Conservation (phyloP, 2,329 filamentous ascomycete genomes). For the Fusarium virguliforme region DNA sequence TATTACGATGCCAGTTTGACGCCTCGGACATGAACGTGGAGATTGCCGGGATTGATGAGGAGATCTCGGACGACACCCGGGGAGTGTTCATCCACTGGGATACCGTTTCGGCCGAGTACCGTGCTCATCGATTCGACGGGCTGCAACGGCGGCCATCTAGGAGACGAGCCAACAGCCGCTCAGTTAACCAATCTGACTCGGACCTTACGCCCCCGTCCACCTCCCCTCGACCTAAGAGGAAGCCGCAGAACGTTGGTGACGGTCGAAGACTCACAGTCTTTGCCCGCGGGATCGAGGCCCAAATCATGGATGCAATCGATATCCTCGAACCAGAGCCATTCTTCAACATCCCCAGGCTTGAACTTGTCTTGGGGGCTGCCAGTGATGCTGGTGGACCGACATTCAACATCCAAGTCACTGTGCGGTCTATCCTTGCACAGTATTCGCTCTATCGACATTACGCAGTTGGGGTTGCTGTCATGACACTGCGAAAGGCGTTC, state of each 20-base stretch:
- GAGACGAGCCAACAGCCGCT: slow-evolving; percentile 82
- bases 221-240: slow-evolving; percentile 65
- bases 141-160: slow-evolving; percentile 72
- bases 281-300: slow-evolving; percentile 87
- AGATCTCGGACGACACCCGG: slow-evolving; percentile 85
- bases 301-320: slow-evolving; percentile 90
- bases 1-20: slow-evolving; percentile 86
- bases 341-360: slow-evolving; percentile 86
- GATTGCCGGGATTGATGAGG: slow-evolving; percentile 88
- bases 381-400: slow-evolving; percentile 91
- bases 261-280: slow-evolving; percentile 87
- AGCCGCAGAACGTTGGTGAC: slow-evolving; percentile 75
- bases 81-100: slow-evolving; percentile 91
- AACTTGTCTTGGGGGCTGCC: slow-evolving; percentile 86
- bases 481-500: slow-evolving; percentile 82
- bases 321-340: slow-evolving; percentile 90
- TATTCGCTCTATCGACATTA: slow-evolving; percentile 97
- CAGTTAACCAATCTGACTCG: slow-evolving; percentile 78
- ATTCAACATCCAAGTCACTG: slow-evolving; percentile 87
- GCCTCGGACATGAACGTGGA: slow-evolving; percentile 92
- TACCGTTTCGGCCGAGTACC: slow-evolving; percentile 90
- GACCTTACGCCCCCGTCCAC: slow-evolving; percentile 65
- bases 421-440: slow-evolving; percentile 84
- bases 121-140: slow-evolving; percentile 82
- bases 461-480: slow-evolving; percentile 84